Evolutionary conservation across 2,329 filamentous ascomycete species (phyloP).

Genomic region (Nothopassalora personata): DNA sequence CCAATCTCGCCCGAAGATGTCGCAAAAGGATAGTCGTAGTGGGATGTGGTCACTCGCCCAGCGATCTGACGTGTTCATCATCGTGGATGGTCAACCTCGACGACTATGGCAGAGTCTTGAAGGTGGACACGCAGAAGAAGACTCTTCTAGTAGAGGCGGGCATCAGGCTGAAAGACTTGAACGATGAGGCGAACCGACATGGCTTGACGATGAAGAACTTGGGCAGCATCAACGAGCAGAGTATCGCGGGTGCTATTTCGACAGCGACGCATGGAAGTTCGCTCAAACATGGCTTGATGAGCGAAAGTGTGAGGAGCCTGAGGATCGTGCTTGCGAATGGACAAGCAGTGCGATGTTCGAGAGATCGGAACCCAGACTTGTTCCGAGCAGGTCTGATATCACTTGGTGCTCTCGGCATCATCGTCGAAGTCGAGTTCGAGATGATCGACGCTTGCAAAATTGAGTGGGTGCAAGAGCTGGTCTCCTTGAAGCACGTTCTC

Average conservation of each 20-base stretch:
- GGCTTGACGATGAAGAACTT: conserved; percentile 86
- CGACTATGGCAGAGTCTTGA: conserved; percentile 66
- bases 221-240: conserved; percentile 92
- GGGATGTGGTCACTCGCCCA: conserved; percentile 90
- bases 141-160: conserved; percentile 79
- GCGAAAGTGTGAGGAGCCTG: conserved; percentile 67
- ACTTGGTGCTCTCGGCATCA: conserved; percentile 82
- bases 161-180: conserved; percentile 72
- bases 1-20: conserved; percentile 74
- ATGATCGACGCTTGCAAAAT: conserved; percentile 78
- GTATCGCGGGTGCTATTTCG: conserved; percentile 82
- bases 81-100: conserved; percentile 95
- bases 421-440: conserved; percentile 81
- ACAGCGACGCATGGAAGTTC: conserved; percentile 93
- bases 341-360: conserved; percentile 63
- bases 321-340: conserved; percentile 80
- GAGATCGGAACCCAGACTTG: conserved; percentile 64
- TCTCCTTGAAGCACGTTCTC: conserved; percentile 64
- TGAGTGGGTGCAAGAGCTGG: conserved; percentile 76
- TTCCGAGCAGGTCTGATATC: conserved; percentile 86
- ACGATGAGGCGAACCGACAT: conserved; percentile 64
- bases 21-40: conserved; percentile 76
- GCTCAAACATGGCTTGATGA: conserved; percentile 74
- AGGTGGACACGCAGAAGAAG: conserved; percentile 60
- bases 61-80: conserved; percentile 84